Base-by-base conservation (phyloP, 1,284 basidiomycete species). In the Amylostereum areolatum region DNA sequence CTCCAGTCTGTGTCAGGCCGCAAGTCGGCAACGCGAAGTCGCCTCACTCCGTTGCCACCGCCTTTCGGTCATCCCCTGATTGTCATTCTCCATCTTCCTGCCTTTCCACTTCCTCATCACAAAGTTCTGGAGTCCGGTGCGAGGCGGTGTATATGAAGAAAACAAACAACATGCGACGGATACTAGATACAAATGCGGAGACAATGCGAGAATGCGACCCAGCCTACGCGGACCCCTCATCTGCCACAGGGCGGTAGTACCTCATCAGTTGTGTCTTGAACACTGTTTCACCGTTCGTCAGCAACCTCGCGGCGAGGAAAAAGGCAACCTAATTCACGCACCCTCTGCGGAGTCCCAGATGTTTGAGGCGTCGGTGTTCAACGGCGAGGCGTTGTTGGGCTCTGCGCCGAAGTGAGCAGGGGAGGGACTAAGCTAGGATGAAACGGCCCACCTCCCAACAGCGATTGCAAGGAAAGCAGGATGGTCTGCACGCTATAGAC, bases 401-500 rank as follows among this genome's bases (percentile, higher is more conserved):
- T 93, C 90, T 91, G 58, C n/a, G 48, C 40, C 43, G 5, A 39
- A 12, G 46, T 55, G n/a, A 59, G 45, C 35, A 44, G 32, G 33
- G 18, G 36, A 42, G 45, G 37, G n/a, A 5, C 24, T 11, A 33
- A 25, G 28, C 10, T 37, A 25, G 41, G 42, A 46, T 27, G 35
- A 28, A 8, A 25, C 0, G 5, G 67, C 78, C 40, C 59, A 89
- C 89, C 89, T 58, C 90, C 90, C 43, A 93, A 75, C 29, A 93
- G 70, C 7, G 87, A 90, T 59, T 93, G 90, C 49, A 93, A 65
- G 6, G 90, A 92, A n/a, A 93, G 69, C 10, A 93, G 74, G 41
- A 93, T 88, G 0, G 89, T 92, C 56, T 92, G 88, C 30, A 92
- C 91, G 50, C 87, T 90, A 64, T 93, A 91, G 2, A 92, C 85